Evolutionary conservation across 2,329 filamentous ascomycete genomes (phyloP).

Genomic region (Diplodia mutila): DNA sequence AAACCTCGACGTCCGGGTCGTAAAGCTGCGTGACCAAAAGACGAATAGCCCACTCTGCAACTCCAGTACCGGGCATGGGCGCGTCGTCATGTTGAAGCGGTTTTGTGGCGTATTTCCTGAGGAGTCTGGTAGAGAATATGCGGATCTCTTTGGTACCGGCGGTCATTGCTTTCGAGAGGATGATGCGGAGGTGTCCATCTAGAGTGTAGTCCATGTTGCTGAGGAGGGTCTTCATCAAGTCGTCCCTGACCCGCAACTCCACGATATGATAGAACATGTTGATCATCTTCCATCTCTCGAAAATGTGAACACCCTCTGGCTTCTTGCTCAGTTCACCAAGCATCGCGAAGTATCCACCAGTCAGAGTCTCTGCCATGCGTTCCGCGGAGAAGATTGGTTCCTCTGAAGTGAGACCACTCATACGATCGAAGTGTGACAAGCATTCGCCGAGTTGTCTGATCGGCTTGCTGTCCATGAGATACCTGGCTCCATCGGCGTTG

Average conservation of each 20-base stretch:
- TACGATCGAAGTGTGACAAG: constrained; percentile 89
- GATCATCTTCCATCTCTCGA: constrained; percentile 96
- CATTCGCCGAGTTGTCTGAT: constrained; percentile 94
- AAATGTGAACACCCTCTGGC: constrained; percentile 78
- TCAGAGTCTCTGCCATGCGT: constrained; percentile 82
- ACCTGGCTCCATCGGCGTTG: constrained; percentile 80
- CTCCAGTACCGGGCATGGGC: constrained; percentile 53
- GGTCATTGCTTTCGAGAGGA: constrained; percentile 91
- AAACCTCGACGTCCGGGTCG: constrained; percentile 95
- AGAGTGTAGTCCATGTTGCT: constrained; percentile 91
- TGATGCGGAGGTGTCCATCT: constrained; percentile 82
- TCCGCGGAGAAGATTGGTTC: constrained; percentile 88
- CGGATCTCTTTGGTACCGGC: constrained; percentile 88
- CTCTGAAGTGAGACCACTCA: constrained; percentile 72
- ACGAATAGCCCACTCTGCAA: constrained; percentile 94
- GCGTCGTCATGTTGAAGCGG: constrained; percentile 49
- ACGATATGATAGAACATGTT: constrained; percentile 99
- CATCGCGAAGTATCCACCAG: constrained; percentile 91
- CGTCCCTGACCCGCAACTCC: constrained; percentile 85
- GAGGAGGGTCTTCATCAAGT: constrained; percentile 85
- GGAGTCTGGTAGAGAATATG: constrained; percentile 82
- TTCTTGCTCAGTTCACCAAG: constrained; percentile 85
- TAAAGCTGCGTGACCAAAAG: constrained; percentile 98
- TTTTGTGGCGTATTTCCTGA: constrained; percentile 81
- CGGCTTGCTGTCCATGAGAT: constrained; percentile 88